These are phyloP conservation scores for Sporothrix mexicana DNA, from an alignment of 2,329 filamentous ascomycete species.

Conservation along the genomic window DNA sequence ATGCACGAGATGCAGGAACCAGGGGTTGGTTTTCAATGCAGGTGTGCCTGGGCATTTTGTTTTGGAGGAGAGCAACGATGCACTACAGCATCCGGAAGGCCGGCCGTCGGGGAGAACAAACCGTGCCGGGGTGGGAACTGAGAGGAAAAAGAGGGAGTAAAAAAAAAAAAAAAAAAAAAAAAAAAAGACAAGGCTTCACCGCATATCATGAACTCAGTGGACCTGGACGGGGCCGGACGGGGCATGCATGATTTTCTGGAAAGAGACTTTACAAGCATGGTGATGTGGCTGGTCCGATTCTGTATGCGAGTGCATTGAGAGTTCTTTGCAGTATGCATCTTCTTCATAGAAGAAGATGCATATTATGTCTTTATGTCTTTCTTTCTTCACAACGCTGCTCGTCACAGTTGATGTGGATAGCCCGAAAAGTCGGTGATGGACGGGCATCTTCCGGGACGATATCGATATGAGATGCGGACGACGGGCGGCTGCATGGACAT, in stretches of 20 bases:
- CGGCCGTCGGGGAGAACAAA: neutral
- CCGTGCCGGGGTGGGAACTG: neutral
- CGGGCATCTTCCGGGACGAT: neutral
- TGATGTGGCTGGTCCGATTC: constrained; percentile 14
- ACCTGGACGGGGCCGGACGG: neutral
- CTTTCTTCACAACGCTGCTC: neutral
- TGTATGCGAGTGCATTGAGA: neutral
- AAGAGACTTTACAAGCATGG: neutral
- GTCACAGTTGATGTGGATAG: neutral
- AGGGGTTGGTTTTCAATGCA: constrained; percentile 25
- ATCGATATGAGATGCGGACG: neutral
- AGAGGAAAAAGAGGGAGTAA: no score
- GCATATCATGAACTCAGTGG: neutral
- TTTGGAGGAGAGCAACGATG: neutral
- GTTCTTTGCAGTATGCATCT: no score
- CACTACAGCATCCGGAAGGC: neutral
- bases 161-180: no score
- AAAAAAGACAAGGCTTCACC: neutral
- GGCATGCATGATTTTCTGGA: neutral
- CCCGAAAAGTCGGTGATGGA: constrained; percentile 9
- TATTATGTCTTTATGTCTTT: no score
- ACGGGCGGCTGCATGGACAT: neutral
- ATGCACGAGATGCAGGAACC: constrained; percentile 32
- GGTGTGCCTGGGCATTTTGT: constrained; percentile 11
- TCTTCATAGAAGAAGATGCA: no score